Base-by-base conservation (phyloP, 306 rosid species). In the Lathyrus sativus region DNA sequence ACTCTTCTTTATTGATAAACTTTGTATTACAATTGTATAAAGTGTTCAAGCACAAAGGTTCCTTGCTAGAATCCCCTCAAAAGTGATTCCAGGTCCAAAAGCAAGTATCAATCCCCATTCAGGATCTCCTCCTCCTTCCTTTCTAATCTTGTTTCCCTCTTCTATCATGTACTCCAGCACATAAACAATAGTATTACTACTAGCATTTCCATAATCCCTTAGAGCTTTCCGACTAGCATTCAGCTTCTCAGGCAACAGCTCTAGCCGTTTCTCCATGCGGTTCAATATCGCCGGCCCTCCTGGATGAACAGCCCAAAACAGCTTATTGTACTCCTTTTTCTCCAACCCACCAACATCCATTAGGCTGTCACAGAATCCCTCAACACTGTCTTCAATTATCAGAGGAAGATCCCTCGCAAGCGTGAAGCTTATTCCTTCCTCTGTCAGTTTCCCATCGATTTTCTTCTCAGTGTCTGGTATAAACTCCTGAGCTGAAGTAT, bases 271-370 rank as follows among this genome's bases (percentile, higher is more conserved):
- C 71, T 93, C 99, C 8, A 86, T 54, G 1, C 86, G 76, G n/a
- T 90, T 90, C 86, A 93, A 69, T 65, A 90, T 90, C 22, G 99
- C 97, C 12, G 97, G 97, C 4, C 92, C 97, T 1, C 96, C 92
- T 0, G 96, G 99, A 87, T 90, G 97, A 7, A 93, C 95, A 3
- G 95, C 97, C 97, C 96, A 90, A 31, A 93, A 90, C 67, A 93
- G 28, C 74, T 85, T 70, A 70, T 85, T 88, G 44, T 85, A 88
- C 17, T 80, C 83, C 81, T 88, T 79, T 5, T 76, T 78, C 35
- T 75, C 44, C 43, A 76, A 74, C 44, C 90, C 90, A 71, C 24
- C 77, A 14, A 35, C 84, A 62, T 56, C 67, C 59, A 90, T 76
- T 55, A 93, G 63, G 38, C 76, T 76, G 44, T 79, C 84, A 73